Base-by-base conservation (phyloP, 352 stramenopile genomes). In the Pythium monospermum region DNA sequence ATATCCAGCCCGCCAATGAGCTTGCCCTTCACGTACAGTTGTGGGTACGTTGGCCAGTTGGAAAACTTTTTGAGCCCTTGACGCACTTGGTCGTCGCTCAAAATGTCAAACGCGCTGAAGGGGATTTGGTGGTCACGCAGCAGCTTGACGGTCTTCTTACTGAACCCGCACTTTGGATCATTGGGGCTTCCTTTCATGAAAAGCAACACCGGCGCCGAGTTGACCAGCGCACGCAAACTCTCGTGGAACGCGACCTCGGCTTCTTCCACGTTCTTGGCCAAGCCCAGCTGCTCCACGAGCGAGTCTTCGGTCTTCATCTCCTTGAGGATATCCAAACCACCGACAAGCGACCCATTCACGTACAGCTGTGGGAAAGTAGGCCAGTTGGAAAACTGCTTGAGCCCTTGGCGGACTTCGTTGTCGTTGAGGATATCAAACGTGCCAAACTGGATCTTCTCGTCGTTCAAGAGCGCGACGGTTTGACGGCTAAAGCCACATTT, bases 281-380 rank as follows among this genome's bases (percentile, higher is more conserved):
- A 63, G 2, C 79, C 79, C 4, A 94, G 62, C 44, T 94, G 73
- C 42, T 92, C 81, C 16, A 84, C 78, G 27, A 94, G 75, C 5
- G 76, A 85, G 47, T 77, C 83, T 42, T 92, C 77, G 15, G 67
- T 66, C 71, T 96, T 86, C 81, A 99, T 97, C 69, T 99, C 96
- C 63, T 96, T 97, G 30, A 99, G 57, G 58, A 99, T 98, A 66
- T 99, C 97, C 26, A 99, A 75, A 0, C 97, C 97, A 39, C 97
- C 97, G 8, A 99, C 59, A 26, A 99, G 80, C 58, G 97, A 71
- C 37, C 96, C 96, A 50, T 98, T 95, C n/a, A 98, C 91, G 69
- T 99, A 99, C 8, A 99, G 71, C 62, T 99, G 94, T 12, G 97
- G 97, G 75, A 89, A 99, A n/a, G 96, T 99, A 10, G 96, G 95